Evolutionary conservation across 2,329 filamentous ascomycete genomes (phyloP).

Genomic region (Fusarium tupiense): DNA sequence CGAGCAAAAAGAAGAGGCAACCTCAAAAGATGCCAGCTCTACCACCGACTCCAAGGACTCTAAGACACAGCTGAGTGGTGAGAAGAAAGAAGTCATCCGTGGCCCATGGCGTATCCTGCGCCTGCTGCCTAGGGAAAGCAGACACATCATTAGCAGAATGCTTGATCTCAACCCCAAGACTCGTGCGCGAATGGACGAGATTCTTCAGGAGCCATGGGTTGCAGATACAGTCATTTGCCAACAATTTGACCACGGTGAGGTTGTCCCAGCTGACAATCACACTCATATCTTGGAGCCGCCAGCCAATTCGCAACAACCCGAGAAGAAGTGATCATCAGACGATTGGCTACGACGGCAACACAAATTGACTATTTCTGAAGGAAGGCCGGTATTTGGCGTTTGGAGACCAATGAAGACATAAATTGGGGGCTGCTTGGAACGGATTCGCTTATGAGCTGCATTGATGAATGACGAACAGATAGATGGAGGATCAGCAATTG

Average conservation of each 20-base stretch:
- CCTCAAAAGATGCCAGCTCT: constrained; percentile 13
- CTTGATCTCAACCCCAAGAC: constrained; percentile 86
- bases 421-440: constrained; percentile 28
- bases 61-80: constrained; percentile 42
- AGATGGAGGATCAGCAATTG: constrained; percentile 40
- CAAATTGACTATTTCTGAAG: constrained; percentile 5
- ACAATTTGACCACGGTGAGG: constrained; percentile 75
- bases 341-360: neutral
- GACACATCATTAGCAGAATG: constrained; percentile 92
- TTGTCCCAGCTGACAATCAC: constrained; percentile 80
- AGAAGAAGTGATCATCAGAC: constrained; percentile 35
- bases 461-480: constrained; percentile 38
- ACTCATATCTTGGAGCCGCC: constrained; percentile 86
- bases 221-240: constrained; percentile 83
- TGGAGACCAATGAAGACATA: constrained; percentile 31
- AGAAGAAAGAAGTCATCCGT: constrained; percentile 82
- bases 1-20: constrained; percentile 32
- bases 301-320: constrained; percentile 50
- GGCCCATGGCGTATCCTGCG: constrained; percentile 92
- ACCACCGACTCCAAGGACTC: constrained; percentile 29
- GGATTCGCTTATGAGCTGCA: constrained; percentile 29
- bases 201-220: constrained; percentile 92
- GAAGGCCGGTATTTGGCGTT: constrained; percentile 36
- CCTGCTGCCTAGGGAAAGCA: constrained; percentile 86
- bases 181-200: constrained; percentile 85